Evolutionary conservation across 2,329 filamentous ascomycete species (phyloP), one percentile per base, ranked within the genome.

Genomic region (Hortaea sp.): DNA sequence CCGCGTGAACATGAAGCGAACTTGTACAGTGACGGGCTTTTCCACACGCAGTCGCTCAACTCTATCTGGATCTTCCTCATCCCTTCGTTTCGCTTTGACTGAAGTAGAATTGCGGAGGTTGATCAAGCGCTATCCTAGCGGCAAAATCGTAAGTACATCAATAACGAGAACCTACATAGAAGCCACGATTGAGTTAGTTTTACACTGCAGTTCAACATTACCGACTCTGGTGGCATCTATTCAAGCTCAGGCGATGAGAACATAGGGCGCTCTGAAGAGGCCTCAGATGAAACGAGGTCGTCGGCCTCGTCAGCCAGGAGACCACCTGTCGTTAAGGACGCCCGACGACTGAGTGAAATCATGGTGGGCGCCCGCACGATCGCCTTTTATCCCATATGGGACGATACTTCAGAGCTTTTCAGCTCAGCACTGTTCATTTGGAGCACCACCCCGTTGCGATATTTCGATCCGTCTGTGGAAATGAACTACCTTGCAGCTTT

Each of bases 321-420:
- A 20, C 20, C 20, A 20, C 20, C 20, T 29, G 31, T 20, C 11
- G 9, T 20, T 20, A 20, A 20, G 20, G 13, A 46, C 7, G 39
- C 44, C 9, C 30, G n/a, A 11, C 20, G 34, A 1, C 65, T 71
- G 6, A 68, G 69, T 1, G 71, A 71, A 53, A 60, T 68, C 2
- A 53, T 73, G 13, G 71, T 70, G 4, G 47, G 39, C 5, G 47
- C 44, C 1, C 58, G 62, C 1, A 70, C 72, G 41, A 61, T 75
- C 6, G 61, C 75, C 5, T 74, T 75, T 45, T 60, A 73, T 9
- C 72, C 72, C 0, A 50, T 75, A 0, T 74, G 70, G 68, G 72
- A 75, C 7, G 41, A 12, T n/a, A 20, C 6, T 7, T 9, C 41
- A 9, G 35, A 48, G 9, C 42, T 39, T 5, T 49, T 41, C 11